Percentiles rank a stretch among this genome's conserved stretches.
These are phyloP conservation scores for Haplographium delicatum DNA, from an alignment of 495 filamentous ascomycete genomes.

Conservation along the genomic window DNA sequence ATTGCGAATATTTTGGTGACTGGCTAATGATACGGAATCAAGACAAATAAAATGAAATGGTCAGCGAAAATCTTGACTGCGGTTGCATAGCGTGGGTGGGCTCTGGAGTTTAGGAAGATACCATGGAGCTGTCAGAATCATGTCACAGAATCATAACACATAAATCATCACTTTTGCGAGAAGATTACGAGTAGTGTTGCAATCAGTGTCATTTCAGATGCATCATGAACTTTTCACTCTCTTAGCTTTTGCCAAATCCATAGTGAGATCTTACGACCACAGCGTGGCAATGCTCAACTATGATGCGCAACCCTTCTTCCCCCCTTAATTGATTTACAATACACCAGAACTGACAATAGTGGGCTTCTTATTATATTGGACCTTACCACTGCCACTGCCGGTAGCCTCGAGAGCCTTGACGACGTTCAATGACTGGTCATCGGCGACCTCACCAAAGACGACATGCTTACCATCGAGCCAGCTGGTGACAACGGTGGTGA, in stretches of 20 bases:
- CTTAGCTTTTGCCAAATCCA: slow-evolving; percentile 7
- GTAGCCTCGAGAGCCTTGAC: slow-evolving; percentile 72
- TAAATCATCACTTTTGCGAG: slow-evolving; percentile 1
- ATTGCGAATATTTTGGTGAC: slow-evolving; percentile 82
- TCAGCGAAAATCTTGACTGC: neutral
- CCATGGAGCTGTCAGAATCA: slow-evolving; percentile 12
- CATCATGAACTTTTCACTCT: slow-evolving; percentile 22
- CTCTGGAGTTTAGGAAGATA: slow-evolving; percentile 24
- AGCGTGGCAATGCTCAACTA: slow-evolving; percentile 10
- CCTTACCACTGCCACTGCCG: slow-evolving; percentile 55
- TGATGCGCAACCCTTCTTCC: slow-evolving; percentile 12
- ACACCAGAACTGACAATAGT: slow-evolving; percentile 60
- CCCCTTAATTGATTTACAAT: slow-evolving; percentile 33
- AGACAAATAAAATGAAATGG: neutral
- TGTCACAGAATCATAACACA: neutral
- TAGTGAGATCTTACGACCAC: slow-evolving; percentile 1
- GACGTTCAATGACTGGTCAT: slow-evolving; percentile 53
- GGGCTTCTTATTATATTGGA: slow-evolving; percentile 59
- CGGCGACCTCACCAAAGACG: slow-evolving; percentile 74
- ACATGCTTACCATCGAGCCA: slow-evolving; percentile 79
- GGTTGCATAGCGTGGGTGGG: slow-evolving; percentile 20
- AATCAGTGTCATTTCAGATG: slow-evolving; percentile 16
- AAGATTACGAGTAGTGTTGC: neutral
- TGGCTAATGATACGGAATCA: slow-evolving; percentile 62
- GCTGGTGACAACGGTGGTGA: slow-evolving; percentile 64